Conservation (phyloP, 2,329 filamentous ascomycete species). For the Curvularia spicifera region DNA sequence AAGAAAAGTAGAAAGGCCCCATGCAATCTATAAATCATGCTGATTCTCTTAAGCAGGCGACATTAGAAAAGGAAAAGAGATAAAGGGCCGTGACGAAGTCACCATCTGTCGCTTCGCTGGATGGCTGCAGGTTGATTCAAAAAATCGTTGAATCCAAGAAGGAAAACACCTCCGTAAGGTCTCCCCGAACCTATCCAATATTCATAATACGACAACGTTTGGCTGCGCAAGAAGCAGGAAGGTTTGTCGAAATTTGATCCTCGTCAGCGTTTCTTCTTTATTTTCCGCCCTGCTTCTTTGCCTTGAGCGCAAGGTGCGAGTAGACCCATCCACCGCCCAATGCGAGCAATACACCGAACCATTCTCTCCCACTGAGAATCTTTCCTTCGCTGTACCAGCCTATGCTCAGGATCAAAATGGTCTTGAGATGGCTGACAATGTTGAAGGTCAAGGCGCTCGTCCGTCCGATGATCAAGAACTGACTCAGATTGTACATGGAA, state of each 20-base stretch:
- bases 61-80: neutral
- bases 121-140: neutral
- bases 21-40: conserved; percentile 3
- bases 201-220: conserved; percentile 2
- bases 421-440: conserved; percentile 54
- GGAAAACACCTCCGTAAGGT: neutral
- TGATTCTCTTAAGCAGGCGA: neutral
- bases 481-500: conserved; percentile 51
- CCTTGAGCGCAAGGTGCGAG: conserved; percentile 51
- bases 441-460: conserved; percentile 52
- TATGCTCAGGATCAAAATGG: conserved; percentile 55
- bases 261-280: conserved; percentile 27
- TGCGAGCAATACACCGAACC: conserved; percentile 54
- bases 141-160: neutral
- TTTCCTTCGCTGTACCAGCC: conserved; percentile 56
- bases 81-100: neutral
- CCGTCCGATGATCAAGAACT: conserved; percentile 53
- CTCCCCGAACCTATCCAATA: neutral
- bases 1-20: neutral
- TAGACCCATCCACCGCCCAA: conserved; percentile 56
- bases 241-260: neutral
- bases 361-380: conserved; percentile 49
- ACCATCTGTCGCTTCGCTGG: neutral
- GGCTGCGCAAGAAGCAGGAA: neutral
- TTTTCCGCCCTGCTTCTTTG: conserved; percentile 42